Percentiles rank a stretch among this genome's conserved stretches.
These are phyloP conservation scores for Jasminum sambac DNA, from an alignment of 257 asterid genomes.

Conservation along the genomic window DNA sequence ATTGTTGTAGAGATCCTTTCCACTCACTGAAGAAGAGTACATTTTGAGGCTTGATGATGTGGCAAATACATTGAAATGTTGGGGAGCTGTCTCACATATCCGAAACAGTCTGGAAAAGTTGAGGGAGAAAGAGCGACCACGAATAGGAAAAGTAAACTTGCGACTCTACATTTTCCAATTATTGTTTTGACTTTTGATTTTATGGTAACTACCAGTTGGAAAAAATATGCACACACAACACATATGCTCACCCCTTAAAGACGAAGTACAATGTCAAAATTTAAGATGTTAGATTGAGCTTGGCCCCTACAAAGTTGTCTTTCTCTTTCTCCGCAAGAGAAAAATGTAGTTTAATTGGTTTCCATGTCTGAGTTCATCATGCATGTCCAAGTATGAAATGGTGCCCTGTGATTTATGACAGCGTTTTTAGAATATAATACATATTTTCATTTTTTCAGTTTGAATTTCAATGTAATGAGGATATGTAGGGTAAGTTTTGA, in stretches of 20 bases:
- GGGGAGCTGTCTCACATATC: constrained; percentile 99
- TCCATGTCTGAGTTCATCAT: not conserved
- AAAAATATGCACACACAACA: not conserved
- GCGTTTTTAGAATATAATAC: not conserved
- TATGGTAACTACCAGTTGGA: not conserved
- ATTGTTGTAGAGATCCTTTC: constrained; percentile 73
- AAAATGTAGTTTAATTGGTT: not conserved
- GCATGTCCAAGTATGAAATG: not conserved
- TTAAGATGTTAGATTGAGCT: constrained; percentile 2
- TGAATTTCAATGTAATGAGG: not conserved
- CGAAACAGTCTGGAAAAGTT: constrained; percentile 73
- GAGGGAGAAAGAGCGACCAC: constrained; percentile 95
- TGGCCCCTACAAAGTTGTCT: not conserved
- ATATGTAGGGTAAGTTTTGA: not conserved
- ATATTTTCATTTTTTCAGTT: not conserved
- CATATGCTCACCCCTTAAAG: constrained; percentile 6
- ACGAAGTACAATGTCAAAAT: constrained; percentile 3
- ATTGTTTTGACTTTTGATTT: not conserved
- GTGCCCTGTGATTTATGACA: not conserved
- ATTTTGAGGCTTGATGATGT: constrained; percentile 90
- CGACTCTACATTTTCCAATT: constrained; percentile 7
- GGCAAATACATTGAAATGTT: constrained; percentile 82
- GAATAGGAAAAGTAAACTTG: constrained; percentile 77
- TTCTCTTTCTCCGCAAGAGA: not conserved
- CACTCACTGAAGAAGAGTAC: constrained; percentile 94